These are phyloP conservation scores for Dactylonectria estremocensis DNA, from an alignment of 2,329 filamentous ascomycete genomes.

Conservation along the genomic window DNA sequence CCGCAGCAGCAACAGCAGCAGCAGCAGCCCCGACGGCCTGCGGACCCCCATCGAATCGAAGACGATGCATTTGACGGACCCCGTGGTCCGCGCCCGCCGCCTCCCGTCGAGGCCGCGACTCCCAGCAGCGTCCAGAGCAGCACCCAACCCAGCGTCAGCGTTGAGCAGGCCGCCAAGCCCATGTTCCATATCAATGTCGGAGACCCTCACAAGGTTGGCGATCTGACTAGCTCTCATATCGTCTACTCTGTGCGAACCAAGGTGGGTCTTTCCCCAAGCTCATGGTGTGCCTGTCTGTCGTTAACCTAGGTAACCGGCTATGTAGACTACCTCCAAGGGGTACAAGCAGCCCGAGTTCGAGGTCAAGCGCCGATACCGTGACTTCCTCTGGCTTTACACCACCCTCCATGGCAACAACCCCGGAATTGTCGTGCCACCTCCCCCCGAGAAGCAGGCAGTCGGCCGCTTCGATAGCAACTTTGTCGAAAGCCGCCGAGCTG, in stretches of 20 bases:
- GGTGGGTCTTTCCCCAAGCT: constrained; percentile 63
- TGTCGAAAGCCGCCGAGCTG: constrained; percentile 91
- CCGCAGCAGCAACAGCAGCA: constrained; percentile 56
- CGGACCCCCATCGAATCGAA: constrained; percentile 77
- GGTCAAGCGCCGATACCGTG: constrained; percentile 93
- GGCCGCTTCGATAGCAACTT: constrained; percentile 97
- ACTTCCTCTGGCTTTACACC: constrained; percentile 98
- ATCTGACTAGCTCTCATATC: constrained; percentile 96
- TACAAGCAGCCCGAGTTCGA: constrained; percentile 94
- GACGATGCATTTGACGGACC: constrained; percentile 76
- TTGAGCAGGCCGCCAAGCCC: constrained; percentile 95
- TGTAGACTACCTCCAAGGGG: constrained; percentile 92
- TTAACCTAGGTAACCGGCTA: constrained; percentile 12
- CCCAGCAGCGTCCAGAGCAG: constrained; percentile 66
- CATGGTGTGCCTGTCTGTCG: neutral
- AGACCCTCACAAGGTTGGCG: constrained; percentile 97
- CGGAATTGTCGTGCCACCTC: constrained; percentile 93
- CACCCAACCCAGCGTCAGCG: constrained; percentile 83
- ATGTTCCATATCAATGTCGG: constrained; percentile 92
- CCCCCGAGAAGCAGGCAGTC: constrained; percentile 97
- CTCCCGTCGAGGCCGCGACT: constrained; percentile 72
- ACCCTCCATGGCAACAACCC: constrained; percentile 95
- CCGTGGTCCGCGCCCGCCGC: constrained; percentile 74
- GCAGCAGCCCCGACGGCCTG: constrained; percentile 61
- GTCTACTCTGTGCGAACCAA: constrained; percentile 96